A percentile compares a stretch with the other conserved stretches of the same genome.
Evolutionary conservation across 306 rosid genomes (phyloP).

Genomic region (Vigna mungo): DNA sequence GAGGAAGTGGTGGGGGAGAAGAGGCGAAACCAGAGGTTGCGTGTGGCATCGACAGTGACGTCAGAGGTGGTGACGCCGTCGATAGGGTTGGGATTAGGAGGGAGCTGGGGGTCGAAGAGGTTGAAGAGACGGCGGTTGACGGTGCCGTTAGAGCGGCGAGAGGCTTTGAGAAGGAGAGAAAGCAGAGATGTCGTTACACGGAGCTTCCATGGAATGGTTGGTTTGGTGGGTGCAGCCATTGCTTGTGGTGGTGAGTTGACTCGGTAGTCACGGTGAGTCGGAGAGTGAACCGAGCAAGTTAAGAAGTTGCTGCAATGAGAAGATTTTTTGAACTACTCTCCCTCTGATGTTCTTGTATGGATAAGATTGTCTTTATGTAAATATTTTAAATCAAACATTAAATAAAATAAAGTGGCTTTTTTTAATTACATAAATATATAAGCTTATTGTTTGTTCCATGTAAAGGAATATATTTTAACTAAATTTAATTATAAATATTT

Average conservation of each 20-base stretch:
- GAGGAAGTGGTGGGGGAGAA: constrained; percentile 48
- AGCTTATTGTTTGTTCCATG: too few relatives aligned
- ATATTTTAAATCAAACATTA: too few relatives aligned
- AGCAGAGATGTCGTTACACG: constrained; percentile 38
- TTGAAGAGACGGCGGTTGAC: constrained; percentile 64
- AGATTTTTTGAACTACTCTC: too few relatives aligned
- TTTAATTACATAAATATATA: too few relatives aligned
- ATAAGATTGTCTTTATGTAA: too few relatives aligned
- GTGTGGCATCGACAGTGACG: constrained; percentile 54
- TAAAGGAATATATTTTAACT: too few relatives aligned
- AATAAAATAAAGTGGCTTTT: too few relatives aligned
- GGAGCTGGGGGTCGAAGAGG: constrained; percentile 48
- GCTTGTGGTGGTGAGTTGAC: not conserved
- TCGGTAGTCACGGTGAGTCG: not conserved
- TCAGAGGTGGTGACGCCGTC: constrained; percentile 65
- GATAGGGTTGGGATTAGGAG: constrained; percentile 42
- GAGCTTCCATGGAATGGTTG: constrained; percentile 54
- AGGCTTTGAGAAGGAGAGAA: constrained; percentile 34
- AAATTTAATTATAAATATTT: too few relatives aligned
- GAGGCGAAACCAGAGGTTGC: constrained; percentile 70
- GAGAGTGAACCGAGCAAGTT: not conserved
- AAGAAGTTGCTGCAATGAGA: too few relatives aligned
- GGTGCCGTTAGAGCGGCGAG: constrained; percentile 55
- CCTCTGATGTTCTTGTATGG: too few relatives aligned
- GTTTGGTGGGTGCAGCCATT: not conserved